Percentiles rank a stretch among this genome's conserved stretches.
Evolutionary conservation across 306 rosid species (phyloP).

Genomic region (Vicia sativa): DNA sequence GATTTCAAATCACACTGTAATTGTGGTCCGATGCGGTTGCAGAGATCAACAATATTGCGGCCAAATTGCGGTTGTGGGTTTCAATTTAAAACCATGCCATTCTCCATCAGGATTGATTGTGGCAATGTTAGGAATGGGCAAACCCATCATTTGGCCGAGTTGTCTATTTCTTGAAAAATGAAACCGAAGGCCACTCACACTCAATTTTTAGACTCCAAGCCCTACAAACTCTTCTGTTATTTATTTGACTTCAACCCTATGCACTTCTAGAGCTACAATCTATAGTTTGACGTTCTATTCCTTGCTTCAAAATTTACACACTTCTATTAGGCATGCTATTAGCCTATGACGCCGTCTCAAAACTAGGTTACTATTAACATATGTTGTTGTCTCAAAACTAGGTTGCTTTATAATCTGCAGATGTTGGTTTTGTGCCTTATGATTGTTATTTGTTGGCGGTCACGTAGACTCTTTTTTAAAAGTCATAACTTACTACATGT

Average conservation of each 20-base stretch:
- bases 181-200: no score
- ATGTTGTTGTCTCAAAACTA: no score
- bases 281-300: not conserved
- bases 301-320: constrained; percentile 24
- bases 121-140: no score
- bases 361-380: constrained; percentile 10
- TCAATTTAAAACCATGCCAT: no score
- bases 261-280: not conserved
- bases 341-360: not conserved
- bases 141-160: no score
- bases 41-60: no score
- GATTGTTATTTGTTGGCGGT: constrained; percentile 7
- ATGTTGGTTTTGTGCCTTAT: constrained; percentile 22
- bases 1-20: no score
- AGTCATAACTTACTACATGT: not conserved
- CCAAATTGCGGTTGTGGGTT: no score
- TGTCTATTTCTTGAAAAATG: no score
- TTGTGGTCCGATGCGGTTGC: no score
- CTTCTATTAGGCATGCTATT: constrained; percentile 8
- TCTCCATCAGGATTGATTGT: no score
- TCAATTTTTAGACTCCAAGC: not conserved
- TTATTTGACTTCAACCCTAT: not conserved
- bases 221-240: not conserved
- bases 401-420: constrained; percentile 18
- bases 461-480: not conserved